These are phyloP conservation scores for Vickermania spadyakhi DNA, from an alignment of 208 protist species.

Conservation along the genomic window DNA sequence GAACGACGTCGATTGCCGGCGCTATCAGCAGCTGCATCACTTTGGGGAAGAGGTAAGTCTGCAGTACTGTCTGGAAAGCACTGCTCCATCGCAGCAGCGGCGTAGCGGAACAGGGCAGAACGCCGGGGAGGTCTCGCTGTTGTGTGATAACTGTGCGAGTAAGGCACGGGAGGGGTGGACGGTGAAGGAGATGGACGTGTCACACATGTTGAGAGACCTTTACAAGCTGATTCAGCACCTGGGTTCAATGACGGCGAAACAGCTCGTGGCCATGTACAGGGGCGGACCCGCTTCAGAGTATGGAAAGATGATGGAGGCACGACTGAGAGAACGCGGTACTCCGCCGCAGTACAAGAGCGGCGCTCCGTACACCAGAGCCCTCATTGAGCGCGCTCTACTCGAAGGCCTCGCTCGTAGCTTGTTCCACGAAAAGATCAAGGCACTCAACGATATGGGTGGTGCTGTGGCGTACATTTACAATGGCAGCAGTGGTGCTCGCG, in stretches of 20 bases:
- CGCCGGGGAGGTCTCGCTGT: constrained; percentile 13
- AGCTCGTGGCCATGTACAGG: constrained; percentile 72
- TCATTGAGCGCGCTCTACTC: constrained; percentile 67
- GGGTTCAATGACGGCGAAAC: constrained; percentile 69
- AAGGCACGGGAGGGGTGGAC: constrained; percentile 50
- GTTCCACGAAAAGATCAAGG: constrained; percentile 65
- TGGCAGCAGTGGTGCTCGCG: too few relatives aligned
- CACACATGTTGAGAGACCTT: constrained; percentile 44
- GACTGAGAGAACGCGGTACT: constrained; percentile 64
- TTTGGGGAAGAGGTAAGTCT: constrained; percentile 72
- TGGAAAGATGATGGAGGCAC: constrained; percentile 58
- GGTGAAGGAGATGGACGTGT: constrained; percentile 25
- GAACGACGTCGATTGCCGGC: constrained; percentile 82
- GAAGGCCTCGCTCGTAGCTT: constrained; percentile 53
- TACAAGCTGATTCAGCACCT: constrained; percentile 52
- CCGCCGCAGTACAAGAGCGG: constrained; percentile 78
- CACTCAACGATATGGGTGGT: constrained; percentile 46
- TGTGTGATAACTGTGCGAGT: constrained; percentile 83
- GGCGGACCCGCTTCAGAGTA: constrained; percentile 45
- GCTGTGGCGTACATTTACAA: constrained; percentile 59
- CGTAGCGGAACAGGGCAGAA: background rate
- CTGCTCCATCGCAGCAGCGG: background rate
- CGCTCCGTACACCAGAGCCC: constrained; percentile 20
- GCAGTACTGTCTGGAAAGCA: constrained; percentile 60
- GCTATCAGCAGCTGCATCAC: constrained; percentile 74